phyloP scores from a whole-genome alignment of 163 green algal genomes.

The Chlamydomonas reinhardtii region DNA sequence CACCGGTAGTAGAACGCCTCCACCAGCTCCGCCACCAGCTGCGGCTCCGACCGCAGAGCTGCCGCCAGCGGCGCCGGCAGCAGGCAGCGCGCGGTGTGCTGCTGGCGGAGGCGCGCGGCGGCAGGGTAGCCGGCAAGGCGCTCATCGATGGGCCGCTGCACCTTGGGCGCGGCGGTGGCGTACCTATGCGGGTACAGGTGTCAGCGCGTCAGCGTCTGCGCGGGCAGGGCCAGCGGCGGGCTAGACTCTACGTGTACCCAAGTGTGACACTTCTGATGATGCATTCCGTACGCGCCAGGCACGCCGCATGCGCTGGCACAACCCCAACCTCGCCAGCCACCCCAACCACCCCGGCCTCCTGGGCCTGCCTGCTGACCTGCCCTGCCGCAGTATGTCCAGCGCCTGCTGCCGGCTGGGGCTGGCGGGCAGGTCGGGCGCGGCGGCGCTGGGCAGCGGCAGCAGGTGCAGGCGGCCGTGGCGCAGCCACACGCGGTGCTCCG shows the following conservation, averaged over 20 bases:
- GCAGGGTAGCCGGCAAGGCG: slow-evolving; percentile 69
- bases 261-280: no score
- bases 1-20: slow-evolving; percentile 84
- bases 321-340: no score
- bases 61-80: slow-evolving; percentile 71
- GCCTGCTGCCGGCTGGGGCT: slow-evolving; percentile 64
- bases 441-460: slow-evolving; percentile 64
- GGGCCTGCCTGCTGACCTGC: neutral
- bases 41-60: slow-evolving; percentile 74
- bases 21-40: slow-evolving; percentile 81
- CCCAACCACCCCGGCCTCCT: no score
- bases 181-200: neutral
- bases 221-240: no score
- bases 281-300: no score
- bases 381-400: slow-evolving; percentile 62
- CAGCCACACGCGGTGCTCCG: slow-evolving; percentile 85
- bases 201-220: no score
- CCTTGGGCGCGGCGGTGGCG: slow-evolving; percentile 11
- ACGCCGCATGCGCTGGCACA: no score
- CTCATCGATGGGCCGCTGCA: slow-evolving; percentile 57
- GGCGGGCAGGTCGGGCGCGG: slow-evolving; percentile 61
- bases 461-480: slow-evolving; percentile 78
- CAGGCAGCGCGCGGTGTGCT: slow-evolving; percentile 66
- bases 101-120: slow-evolving; percentile 45
- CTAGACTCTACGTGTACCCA: no score